Evolutionary conservation across 805 yeast species (phyloP).

Genomic region (Wickerhamiella siamensis): DNA sequence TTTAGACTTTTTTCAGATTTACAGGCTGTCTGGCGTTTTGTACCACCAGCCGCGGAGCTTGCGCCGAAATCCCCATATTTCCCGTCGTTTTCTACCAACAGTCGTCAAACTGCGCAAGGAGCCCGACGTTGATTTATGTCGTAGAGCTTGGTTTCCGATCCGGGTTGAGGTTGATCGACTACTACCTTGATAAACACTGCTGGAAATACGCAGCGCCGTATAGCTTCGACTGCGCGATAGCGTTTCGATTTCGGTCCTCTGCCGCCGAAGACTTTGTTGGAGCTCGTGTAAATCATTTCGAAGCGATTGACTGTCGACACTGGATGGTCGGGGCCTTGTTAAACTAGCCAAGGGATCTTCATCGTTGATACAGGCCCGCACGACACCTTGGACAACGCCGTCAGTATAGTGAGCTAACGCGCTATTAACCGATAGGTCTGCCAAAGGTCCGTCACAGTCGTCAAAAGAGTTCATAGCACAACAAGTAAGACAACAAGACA

Average conservation of each 20-base stretch:
- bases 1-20: slow-evolving; percentile 15
- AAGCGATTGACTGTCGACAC: not conserved
- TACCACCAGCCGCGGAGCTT: slow-evolving; percentile 4
- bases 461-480: not conserved
- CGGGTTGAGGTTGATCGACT: not conserved
- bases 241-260: not conserved
- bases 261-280: not conserved
- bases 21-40: not conserved
- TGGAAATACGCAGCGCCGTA: too few species aligned
- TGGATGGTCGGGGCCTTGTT: not conserved
- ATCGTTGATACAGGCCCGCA: not conserved
- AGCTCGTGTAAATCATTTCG: not conserved
- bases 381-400: not conserved
- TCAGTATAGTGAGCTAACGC: not conserved
- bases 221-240: not conserved
- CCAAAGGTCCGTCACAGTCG: not conserved
- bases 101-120: not conserved
- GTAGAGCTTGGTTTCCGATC: not conserved
- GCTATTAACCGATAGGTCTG: not conserved
- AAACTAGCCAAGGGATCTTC: not conserved
- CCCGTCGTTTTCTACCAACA: not conserved
- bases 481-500: too few species aligned
- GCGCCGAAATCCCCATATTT: not conserved
- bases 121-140: not conserved
- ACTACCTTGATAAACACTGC: not conserved